These are phyloP conservation scores for Kluyveromyces siamensis DNA, from an alignment of 805 yeast species.

Conservation along the genomic window DNA sequence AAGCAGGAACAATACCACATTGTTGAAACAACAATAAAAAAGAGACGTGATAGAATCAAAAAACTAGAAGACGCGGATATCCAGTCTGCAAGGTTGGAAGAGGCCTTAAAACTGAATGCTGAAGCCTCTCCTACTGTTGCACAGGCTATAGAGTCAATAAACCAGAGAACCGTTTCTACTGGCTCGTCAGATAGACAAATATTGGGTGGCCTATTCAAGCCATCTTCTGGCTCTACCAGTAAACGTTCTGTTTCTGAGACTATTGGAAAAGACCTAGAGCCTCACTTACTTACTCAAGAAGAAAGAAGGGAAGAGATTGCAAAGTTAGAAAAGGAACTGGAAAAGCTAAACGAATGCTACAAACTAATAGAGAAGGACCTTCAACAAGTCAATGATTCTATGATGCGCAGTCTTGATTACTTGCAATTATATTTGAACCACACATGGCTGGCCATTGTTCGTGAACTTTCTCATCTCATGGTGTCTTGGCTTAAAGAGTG, in stretches of 20 bases:
- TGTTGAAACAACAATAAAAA: conserved; percentile 32
- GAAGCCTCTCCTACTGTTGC: conserved; percentile 29
- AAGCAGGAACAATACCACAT: conserved; percentile 44
- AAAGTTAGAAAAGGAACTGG: conserved; percentile 29
- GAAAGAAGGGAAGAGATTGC: conserved; percentile 32
- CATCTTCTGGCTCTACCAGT: background rate
- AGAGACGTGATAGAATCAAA: conserved; percentile 25
- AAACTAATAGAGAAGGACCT: conserved; percentile 30
- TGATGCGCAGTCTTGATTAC: conserved; percentile 23
- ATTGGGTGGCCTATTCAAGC: background rate
- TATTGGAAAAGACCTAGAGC: conserved; percentile 22
- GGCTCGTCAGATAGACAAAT: background rate
- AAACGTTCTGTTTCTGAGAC: conserved; percentile 10
- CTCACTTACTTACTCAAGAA: conserved; percentile 25
- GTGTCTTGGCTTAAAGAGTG: conserved; percentile 32
- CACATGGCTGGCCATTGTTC: conserved; percentile 24
- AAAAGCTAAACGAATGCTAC: conserved; percentile 33
- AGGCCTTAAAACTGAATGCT: conserved; percentile 29
- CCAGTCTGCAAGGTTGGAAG: conserved; percentile 19
- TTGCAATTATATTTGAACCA: conserved; percentile 20
- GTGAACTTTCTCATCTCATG: conserved; percentile 26
- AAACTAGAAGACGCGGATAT: conserved; percentile 28
- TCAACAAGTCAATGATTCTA: conserved; percentile 27
- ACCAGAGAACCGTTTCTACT: background rate
- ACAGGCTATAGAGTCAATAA: conserved; percentile 4